A percentile compares a stretch with the other conserved stretches of the same genome.
Conservation (phyloP, 106 monocot genomes). For the Allium sativum region DNA sequence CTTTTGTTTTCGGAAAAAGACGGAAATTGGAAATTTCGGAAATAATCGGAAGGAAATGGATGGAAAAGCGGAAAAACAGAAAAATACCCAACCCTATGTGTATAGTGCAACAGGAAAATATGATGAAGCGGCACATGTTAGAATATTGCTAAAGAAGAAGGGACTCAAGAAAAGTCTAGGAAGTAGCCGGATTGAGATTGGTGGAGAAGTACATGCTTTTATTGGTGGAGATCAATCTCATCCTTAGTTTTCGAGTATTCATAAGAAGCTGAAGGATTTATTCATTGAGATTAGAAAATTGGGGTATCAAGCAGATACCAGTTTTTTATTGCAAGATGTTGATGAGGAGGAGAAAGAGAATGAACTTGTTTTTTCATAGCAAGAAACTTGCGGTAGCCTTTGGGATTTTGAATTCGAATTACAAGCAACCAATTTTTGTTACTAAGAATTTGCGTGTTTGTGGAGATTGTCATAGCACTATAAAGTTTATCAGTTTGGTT, state of each 20-base stretch:
- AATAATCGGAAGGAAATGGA: too few species aligned
- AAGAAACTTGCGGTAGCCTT: conserved; percentile 90
- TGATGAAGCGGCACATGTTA: conserved; percentile 64
- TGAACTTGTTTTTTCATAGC: conserved; percentile 70
- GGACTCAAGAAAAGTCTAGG: conserved; percentile 89
- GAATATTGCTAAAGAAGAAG: conserved; percentile 52
- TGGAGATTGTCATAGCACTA: conserved; percentile 75
- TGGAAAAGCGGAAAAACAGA: too few species aligned
- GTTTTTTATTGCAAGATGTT: conserved; percentile 68
- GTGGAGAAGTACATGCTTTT: conserved; percentile 67
- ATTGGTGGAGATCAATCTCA: conserved; percentile 73
- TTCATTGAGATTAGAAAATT: conserved; percentile 54
- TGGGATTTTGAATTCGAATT: conserved; percentile 36
- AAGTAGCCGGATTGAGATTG: conserved; percentile 84
- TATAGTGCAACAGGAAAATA: conserved; percentile 69
- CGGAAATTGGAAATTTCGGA: too few species aligned
- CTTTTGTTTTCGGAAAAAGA: too few species aligned
- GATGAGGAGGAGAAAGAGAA: conserved; percentile 85
- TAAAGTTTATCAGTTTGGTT: conserved; percentile 53
- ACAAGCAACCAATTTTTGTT: conserved; percentile 44
- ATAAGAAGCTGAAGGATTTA: conserved; percentile 39
- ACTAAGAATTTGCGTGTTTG: conserved; percentile 80
- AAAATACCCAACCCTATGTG: too few species aligned
- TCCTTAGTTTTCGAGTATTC: conserved; percentile 37
- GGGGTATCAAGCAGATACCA: conserved; percentile 68